Evolutionary conservation across 2,329 filamentous ascomycete genomes (phyloP), one percentile per base, ranked within the genome.

Genomic region (Colletotrichum noveboracense): DNA sequence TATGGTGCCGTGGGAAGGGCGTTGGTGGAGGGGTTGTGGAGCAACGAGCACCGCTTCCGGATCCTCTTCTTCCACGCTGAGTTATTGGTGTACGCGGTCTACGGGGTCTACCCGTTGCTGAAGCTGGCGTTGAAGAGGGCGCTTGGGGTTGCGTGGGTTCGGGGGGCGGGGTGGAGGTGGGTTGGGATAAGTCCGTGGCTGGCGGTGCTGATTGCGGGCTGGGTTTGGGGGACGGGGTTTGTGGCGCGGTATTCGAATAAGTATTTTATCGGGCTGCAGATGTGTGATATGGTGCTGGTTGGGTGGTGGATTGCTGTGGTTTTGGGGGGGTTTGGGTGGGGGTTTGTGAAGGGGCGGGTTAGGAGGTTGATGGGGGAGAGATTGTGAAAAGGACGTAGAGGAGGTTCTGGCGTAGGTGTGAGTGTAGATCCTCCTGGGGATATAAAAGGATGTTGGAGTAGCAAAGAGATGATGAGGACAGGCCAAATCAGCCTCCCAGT

Each of bases 211-310:
- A 43, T 78, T 18, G 66, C 58, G 1, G 34, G 34, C 7, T 79
- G 12, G 61, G 77, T 4, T 64, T 74, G 70, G 77, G 61, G 10
- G 2, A 81, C 80, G 66, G 79, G 64, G 38, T 77, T 80, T 21
- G 28, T 86, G 30, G 78, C 85, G 16, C 77, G 78, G 52, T 82
- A 83, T 70, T 83, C 85, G 34, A 84, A 84, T 56, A 80, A 78
- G 48, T 83, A 86, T 68, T 86, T 84, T 74, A 80, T 87, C 7
- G 79, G 82, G 60, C 77, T 86, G 24, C 82, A 87, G 81, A 79
- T 85, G 76, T 82, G 82, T 73, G 84, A 83, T 7, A 73, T 86
- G 76, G 79, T 82, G 71, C 38, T 85, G 3, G 83, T 82, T 5
- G 13, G 78, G 16, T 80, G 76, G 16, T 76, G 80, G 64, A 66